Percentiles rank a stretch among this genome's conserved stretches.
phyloP scores from a whole-genome alignment of 202 grass and related monocot genomes.

The Digitaria exilis region DNA sequence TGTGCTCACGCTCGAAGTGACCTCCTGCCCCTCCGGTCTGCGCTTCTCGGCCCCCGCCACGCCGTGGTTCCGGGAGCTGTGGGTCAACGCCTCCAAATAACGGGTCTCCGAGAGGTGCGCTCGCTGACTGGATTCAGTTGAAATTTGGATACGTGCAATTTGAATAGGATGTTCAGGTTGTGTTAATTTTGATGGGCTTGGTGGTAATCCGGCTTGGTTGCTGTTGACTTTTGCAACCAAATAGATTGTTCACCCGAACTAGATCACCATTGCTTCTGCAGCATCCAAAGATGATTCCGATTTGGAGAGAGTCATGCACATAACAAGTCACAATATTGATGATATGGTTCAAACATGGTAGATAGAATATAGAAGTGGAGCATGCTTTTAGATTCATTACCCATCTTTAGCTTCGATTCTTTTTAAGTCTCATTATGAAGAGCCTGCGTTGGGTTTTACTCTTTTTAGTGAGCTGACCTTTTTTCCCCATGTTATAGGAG shows the following conservation, averaged over 20 bases:
- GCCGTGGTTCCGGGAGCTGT: conserved; percentile 77
- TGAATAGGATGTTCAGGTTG: not conserved
- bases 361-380: not conserved
- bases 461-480: conserved; percentile 19
- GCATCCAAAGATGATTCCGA: conserved; percentile 7
- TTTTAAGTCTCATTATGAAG: not conserved
- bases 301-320: not conserved
- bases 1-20: conserved; percentile 23
- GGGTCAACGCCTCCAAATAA: conserved; percentile 56
- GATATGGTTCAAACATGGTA: not conserved
- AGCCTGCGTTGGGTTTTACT: conserved; percentile 13
- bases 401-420: not conserved
- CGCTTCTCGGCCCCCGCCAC: conserved; percentile 44
- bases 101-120: conserved; percentile 30
- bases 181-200: not conserved
- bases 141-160: not conserved
- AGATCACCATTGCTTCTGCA: not conserved
- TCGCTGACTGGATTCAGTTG: not conserved
- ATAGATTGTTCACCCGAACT: not conserved
- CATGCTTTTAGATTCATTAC: not conserved
- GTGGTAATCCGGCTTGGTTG: not conserved
- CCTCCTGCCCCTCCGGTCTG: conserved; percentile 21
- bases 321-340: not conserved
- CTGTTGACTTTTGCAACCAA: not conserved
- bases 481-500: conserved; percentile 1